phyloP scores from a whole-genome alignment of 441 rosid genomes.

The Pelargonium cotyledonis region DNA sequence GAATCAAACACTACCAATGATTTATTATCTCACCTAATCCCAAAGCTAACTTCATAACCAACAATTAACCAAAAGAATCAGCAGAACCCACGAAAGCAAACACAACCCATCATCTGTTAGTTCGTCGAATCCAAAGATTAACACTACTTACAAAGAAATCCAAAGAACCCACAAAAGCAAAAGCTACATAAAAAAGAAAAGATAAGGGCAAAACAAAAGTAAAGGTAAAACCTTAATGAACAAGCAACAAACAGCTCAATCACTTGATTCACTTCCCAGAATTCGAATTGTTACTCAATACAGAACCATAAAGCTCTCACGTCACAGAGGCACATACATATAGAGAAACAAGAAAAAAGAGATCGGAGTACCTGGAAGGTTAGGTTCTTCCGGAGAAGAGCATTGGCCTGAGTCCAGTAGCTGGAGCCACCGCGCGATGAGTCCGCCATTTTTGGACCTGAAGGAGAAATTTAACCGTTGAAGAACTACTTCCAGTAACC shows the following conservation, averaged over 20 bases:
- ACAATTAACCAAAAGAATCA: too few species aligned
- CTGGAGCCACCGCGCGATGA: slow-evolving; percentile 42
- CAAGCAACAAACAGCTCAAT: neutral
- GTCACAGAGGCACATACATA: neutral
- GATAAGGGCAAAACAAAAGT: neutral
- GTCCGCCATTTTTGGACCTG: slow-evolving; percentile 39
- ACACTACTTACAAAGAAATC: neutral
- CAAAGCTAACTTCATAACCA: too few species aligned
- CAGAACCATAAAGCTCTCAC: neutral
- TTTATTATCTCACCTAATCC: too few species aligned
- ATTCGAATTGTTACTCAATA: neutral
- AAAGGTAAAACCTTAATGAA: neutral
- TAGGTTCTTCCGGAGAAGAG: slow-evolving; percentile 74
- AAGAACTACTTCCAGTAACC: neutral
- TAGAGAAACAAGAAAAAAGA: neutral
- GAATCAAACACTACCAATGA: too few species aligned
- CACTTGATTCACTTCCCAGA: neutral
- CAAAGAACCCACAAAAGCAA: too few species aligned
- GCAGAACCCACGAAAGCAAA: neutral
- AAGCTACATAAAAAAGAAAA: neutral
- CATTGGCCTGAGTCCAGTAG: slow-evolving; percentile 73
- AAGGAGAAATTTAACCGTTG: slow-evolving; percentile 8
- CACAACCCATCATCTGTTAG: neutral
- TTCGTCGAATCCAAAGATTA: neutral
- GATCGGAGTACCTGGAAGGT: slow-evolving; percentile 58